Percentiles rank a stretch among this genome's conserved stretches.
phyloP scores from a whole-genome alignment of 2,329 filamentous ascomycete genomes.

The Stemphylium vesicarium region DNA sequence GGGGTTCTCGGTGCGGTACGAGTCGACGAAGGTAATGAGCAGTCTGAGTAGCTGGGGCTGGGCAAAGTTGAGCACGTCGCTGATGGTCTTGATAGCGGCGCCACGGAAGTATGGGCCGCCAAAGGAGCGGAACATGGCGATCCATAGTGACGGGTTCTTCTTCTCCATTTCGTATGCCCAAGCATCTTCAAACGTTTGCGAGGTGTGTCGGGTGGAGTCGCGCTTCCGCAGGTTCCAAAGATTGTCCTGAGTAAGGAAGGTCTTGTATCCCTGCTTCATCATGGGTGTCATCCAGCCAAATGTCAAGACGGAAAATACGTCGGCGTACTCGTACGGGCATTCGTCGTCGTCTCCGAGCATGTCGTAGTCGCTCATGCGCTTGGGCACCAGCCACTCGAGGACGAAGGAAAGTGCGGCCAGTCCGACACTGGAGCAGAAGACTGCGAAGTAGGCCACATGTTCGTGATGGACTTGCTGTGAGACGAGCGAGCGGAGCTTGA shows the following conservation, averaged over 20 bases:
- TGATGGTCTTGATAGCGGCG: constrained; percentile 84
- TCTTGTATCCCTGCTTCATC: constrained; percentile 93
- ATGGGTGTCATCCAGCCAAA: constrained; percentile 99
- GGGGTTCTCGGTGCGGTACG: constrained; percentile 69
- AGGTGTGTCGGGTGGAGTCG: constrained; percentile 80
- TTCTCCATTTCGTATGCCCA: constrained; percentile 80
- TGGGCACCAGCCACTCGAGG: constrained; percentile 87
- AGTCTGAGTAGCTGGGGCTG: constrained; percentile 89
- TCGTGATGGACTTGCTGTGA: constrained; percentile 74
- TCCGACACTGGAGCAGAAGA: constrained; percentile 74
- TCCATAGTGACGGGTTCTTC: constrained; percentile 80
- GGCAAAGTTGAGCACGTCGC: constrained; percentile 83
- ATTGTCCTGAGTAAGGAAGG: constrained; percentile 92
- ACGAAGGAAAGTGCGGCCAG: constrained; percentile 74
- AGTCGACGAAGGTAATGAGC: constrained; percentile 83
- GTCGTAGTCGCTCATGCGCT: constrained; percentile 72
- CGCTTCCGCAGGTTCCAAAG: constrained; percentile 86
- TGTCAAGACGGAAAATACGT: constrained; percentile 89
- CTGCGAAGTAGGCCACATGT: constrained; percentile 75
- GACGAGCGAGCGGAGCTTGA: constrained; percentile 87
- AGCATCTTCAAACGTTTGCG: constrained; percentile 70
- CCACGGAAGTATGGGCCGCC: constrained; percentile 83
- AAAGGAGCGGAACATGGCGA: constrained; percentile 82
- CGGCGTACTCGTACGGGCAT: constrained; percentile 86
- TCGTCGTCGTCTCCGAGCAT: constrained; percentile 72